Conservation (phyloP, 2,329 filamentous ascomycete genomes). For the Aurifilum marmelostoma region DNA sequence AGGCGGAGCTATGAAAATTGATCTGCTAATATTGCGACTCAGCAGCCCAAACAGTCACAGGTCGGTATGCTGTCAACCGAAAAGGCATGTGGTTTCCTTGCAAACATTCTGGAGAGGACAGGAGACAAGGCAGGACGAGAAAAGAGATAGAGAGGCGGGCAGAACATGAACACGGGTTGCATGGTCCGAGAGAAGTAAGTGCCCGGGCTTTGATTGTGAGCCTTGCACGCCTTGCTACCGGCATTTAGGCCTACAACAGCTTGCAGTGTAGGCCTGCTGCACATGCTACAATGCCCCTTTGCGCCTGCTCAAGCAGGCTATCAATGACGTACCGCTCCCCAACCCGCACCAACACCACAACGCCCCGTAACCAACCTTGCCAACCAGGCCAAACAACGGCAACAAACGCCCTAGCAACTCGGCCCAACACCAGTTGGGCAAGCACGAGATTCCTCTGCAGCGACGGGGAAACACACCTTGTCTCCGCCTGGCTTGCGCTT, state of each 20-base stretch:
- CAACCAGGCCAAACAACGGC: too few relatives aligned
- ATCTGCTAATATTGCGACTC: too few relatives aligned
- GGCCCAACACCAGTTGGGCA: neutral
- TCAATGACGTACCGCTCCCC: conserved; percentile 2
- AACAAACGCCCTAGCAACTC: neutral
- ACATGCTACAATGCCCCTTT: neutral
- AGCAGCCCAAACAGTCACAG: too few relatives aligned
- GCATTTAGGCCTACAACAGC: neutral
- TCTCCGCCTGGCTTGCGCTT: neutral
- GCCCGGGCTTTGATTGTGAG: neutral
- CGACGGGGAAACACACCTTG: neutral
- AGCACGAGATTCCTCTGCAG: neutral
- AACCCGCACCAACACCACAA: neutral
- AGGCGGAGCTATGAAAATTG: too few relatives aligned
- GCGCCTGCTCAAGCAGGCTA: neutral
- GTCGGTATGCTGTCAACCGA: too few relatives aligned
- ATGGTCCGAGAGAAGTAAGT: neutral
- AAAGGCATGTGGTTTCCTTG: too few relatives aligned
- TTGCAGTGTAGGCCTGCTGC: neutral
- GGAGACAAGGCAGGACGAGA: too few relatives aligned
- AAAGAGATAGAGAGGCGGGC: too few relatives aligned
- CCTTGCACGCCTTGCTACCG: neutral
- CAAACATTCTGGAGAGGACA: too few relatives aligned
- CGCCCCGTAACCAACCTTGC: neutral
- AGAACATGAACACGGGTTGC: too few relatives aligned